Percentiles rank a stretch among this genome's conserved stretches.
phyloP scores from a whole-genome alignment of 768 basidiomycete genomes.

The Dacryopinax primogenitus region DNA sequence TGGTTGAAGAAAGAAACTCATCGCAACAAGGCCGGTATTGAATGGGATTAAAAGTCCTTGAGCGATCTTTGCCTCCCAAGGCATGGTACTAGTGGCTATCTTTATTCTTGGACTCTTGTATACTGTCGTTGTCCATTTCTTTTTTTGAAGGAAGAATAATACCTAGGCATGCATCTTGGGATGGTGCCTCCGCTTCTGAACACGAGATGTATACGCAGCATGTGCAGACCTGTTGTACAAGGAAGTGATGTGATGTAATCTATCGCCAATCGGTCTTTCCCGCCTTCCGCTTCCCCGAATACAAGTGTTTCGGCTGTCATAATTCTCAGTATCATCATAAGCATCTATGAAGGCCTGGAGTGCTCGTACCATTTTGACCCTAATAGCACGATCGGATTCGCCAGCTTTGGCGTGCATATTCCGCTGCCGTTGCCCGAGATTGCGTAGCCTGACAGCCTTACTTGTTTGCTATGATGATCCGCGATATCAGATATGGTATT shows the following conservation, averaged over 20 bases:
- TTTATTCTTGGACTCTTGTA: too few species aligned
- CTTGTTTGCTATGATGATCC: slow-evolving; percentile 80
- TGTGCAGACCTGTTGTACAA: background rate
- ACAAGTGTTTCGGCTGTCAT: slow-evolving; percentile 70
- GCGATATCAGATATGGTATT: too few species aligned
- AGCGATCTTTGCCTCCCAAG: too few species aligned
- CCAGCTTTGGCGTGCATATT: slow-evolving; percentile 84
- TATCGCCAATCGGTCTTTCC: slow-evolving; percentile 61
- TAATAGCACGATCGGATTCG: slow-evolving; percentile 75
- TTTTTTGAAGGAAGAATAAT: too few species aligned
- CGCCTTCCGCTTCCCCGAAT: slow-evolving; percentile 68
- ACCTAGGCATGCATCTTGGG: too few species aligned
- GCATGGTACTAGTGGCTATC: too few species aligned
- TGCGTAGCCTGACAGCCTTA: slow-evolving; percentile 69
- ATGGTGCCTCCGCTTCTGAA: too few species aligned
- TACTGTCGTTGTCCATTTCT: too few species aligned
- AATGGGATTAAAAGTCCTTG: slow-evolving; percentile 54
- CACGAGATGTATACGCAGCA: too few species aligned
- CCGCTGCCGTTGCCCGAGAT: slow-evolving; percentile 72
- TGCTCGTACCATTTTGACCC: slow-evolving; percentile 62
- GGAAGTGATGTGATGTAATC: background rate
- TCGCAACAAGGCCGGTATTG: slow-evolving; percentile 56
- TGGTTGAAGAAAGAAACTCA: slow-evolving; percentile 57
- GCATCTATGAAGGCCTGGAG: slow-evolving; percentile 10
- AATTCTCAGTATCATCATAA: slow-evolving; percentile 11